A percentile compares a stretch with the other conserved stretches of the same genome.
phyloP scores from a whole-genome alignment of 495 filamentous ascomycete species.

The Lasiosphaeria miniovina region DNA sequence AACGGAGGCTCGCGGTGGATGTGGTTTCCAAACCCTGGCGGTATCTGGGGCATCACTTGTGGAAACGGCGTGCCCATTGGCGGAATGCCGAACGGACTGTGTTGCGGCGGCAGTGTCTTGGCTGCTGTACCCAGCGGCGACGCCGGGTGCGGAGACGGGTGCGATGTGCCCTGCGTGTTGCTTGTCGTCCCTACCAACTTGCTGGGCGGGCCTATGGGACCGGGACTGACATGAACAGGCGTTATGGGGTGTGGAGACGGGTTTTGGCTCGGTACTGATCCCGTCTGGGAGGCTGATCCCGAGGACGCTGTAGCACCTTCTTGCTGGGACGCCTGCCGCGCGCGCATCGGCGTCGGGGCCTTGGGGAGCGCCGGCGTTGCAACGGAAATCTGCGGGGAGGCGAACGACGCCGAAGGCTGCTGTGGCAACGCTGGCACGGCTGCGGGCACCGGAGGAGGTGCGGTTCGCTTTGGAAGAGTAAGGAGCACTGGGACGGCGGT shows the following conservation, averaged over 20 bases:
- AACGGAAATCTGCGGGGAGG: conserved; percentile 74
- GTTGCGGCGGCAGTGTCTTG: conserved; percentile 39
- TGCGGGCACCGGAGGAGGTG: conserved; percentile 50
- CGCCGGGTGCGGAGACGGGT: conserved; percentile 19
- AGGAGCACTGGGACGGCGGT: conserved; percentile 37
- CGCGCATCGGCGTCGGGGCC: conserved; percentile 70
- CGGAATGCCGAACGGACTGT: conserved; percentile 36
- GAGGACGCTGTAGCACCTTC: conserved; percentile 66
- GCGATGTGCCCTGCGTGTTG: conserved; percentile 13
- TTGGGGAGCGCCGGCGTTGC: conserved; percentile 83
- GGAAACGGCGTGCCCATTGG: conserved; percentile 36
- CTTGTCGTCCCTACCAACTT: conserved; percentile 29
- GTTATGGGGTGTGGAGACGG: conserved; percentile 61
- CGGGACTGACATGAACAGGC: conserved; percentile 55
- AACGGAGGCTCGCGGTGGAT: conserved; percentile 24
- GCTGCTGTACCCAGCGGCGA: conserved; percentile 22
- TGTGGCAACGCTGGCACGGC: conserved; percentile 52
- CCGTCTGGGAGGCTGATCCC: conserved; percentile 51
- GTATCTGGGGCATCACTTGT: conserved; percentile 31
- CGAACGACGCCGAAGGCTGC: conserved; percentile 42
- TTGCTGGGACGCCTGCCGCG: conserved; percentile 77
- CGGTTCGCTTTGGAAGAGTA: conserved; percentile 49
- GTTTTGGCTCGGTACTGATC: conserved; percentile 56
- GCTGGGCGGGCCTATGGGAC: conserved; percentile 47
- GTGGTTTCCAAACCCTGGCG: conserved; percentile 42